Percentiles rank a stretch among this genome's conserved stretches.
phyloP scores from a whole-genome alignment of 768 basidiomycete species.

The Candolleomyces eurysporus region DNA sequence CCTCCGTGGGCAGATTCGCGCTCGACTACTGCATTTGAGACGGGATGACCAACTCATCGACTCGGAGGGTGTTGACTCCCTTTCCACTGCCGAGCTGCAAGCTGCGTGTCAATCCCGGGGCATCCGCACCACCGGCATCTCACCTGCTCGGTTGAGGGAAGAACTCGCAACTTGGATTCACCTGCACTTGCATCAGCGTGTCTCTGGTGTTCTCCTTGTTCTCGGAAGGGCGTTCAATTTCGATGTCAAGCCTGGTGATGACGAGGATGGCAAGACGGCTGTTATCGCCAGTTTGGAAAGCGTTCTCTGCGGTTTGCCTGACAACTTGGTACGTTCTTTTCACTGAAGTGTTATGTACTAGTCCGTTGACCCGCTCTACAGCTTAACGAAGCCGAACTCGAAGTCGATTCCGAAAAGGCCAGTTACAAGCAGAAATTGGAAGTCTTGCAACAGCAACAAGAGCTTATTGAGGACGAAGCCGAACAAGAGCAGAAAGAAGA shows the following conservation, averaged over 20 bases:
- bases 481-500: constrained; percentile 97
- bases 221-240: constrained; percentile 96
- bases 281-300: constrained; percentile 83
- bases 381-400: constrained; percentile 96
- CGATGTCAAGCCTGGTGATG: constrained; percentile 68
- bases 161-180: constrained; percentile 93
- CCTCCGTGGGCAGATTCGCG: constrained; percentile 86
- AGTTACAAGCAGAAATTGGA: constrained; percentile 98
- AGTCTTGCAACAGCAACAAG: constrained; percentile 96
- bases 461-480: constrained; percentile 98
- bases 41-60: constrained; percentile 93
- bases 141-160: constrained; percentile 84
- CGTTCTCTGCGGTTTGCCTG: constrained; percentile 89
- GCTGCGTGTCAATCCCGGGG: constrained; percentile 93
- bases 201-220: constrained; percentile 91
- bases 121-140: constrained; percentile 84
- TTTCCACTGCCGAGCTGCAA: constrained; percentile 90
- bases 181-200: constrained; percentile 84
- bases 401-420: constrained; percentile 90
- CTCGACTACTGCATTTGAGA: constrained; percentile 76
- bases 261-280: constrained; percentile 79
- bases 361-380: constrained; percentile 27
- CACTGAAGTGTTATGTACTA: background rate
- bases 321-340: constrained; percentile 72
- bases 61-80: constrained; percentile 83